phyloP scores from a whole-genome alignment of 179 eudicot species.

The Sideroxylon spinosum region DNA sequence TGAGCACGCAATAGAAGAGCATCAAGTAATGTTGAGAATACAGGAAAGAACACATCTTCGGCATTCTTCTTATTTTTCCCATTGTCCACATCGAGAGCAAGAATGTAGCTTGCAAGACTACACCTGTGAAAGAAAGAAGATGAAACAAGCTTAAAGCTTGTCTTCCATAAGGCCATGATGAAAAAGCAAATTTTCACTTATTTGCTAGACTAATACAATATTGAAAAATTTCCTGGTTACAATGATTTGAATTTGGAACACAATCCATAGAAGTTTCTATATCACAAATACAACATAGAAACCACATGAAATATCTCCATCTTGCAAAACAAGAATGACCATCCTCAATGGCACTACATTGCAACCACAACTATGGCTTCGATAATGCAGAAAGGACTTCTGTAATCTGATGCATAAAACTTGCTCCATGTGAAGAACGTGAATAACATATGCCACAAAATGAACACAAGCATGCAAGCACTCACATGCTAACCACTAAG shows the following conservation, averaged over 20 bases:
- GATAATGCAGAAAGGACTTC: neutral
- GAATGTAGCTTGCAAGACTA: slow-evolving; percentile 69
- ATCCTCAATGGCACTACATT: neutral
- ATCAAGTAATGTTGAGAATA: slow-evolving; percentile 83
- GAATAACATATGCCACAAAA: slow-evolving; percentile 4
- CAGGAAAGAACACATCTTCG: slow-evolving; percentile 51
- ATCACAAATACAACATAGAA: neutral
- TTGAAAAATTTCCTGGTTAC: neutral
- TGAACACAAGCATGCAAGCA: slow-evolving; percentile 3
- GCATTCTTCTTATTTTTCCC: slow-evolving; percentile 41
- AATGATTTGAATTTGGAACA: slow-evolving; percentile 1
- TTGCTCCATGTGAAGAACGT: neutral
- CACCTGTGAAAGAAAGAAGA: slow-evolving; percentile 47
- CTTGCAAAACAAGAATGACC: slow-evolving; percentile 9
- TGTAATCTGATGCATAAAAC: neutral
- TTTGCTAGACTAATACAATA: no score
- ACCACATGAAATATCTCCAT: slow-evolving; percentile 5
- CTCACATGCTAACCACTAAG: neutral
- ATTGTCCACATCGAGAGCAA: slow-evolving; percentile 46
- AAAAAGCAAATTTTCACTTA: no score
- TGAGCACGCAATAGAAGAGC: slow-evolving; percentile 78
- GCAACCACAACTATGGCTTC: neutral
- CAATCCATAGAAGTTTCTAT: neutral
- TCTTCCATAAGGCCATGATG: no score
- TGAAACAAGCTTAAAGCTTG: neutral